Conservation (phyloP, 805 yeast genomes). For the Yarrowia sp. region DNA sequence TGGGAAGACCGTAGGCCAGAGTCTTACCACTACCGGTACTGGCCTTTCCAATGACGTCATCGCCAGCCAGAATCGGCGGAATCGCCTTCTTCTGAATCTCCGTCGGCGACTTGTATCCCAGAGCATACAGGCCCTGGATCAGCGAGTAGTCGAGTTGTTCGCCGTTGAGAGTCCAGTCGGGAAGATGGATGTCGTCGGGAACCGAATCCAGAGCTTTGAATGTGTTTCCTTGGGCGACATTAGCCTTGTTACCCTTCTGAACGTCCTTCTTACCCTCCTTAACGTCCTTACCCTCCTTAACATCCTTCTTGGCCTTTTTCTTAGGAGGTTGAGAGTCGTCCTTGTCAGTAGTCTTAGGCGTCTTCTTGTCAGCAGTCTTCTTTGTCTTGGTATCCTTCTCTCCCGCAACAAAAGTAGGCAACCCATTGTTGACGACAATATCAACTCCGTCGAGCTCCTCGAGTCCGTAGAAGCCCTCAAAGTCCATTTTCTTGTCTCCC, state of each 20-base stretch:
- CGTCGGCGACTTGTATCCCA: conserved; percentile 75
- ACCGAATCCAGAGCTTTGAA: conserved; percentile 43
- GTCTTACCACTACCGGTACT: conserved; percentile 98
- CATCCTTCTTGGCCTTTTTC: not conserved
- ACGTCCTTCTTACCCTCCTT: too few relatives aligned
- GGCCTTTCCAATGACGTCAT: conserved; percentile 93
- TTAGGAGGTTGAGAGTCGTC: not conserved
- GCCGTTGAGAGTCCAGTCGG: conserved; percentile 52
- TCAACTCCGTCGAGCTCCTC: conserved; percentile 95
- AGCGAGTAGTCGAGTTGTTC: conserved; percentile 59
- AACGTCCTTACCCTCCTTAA: conserved; percentile 9
- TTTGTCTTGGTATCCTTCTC: conserved; percentile 39
- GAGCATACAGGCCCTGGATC: conserved; percentile 64
- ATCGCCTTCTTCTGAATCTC: conserved; percentile 80
- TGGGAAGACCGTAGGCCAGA: conserved; percentile 92
- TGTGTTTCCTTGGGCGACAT: conserved; percentile 35
- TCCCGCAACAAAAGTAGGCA: conserved; percentile 57
- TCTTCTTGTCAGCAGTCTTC: conserved; percentile 45
- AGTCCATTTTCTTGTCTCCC: conserved; percentile 84
- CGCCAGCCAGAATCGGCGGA: conserved; percentile 74
- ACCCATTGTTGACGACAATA: conserved; percentile 75
- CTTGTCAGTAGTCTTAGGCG: conserved; percentile 29
- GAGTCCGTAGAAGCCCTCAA: conserved; percentile 88
- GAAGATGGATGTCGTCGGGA: conserved; percentile 44
- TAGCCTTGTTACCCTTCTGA: not conserved